These are phyloP conservation scores for Bipolaris zeicola DNA, from an alignment of 2,329 filamentous ascomycete genomes.

Conservation along the genomic window DNA sequence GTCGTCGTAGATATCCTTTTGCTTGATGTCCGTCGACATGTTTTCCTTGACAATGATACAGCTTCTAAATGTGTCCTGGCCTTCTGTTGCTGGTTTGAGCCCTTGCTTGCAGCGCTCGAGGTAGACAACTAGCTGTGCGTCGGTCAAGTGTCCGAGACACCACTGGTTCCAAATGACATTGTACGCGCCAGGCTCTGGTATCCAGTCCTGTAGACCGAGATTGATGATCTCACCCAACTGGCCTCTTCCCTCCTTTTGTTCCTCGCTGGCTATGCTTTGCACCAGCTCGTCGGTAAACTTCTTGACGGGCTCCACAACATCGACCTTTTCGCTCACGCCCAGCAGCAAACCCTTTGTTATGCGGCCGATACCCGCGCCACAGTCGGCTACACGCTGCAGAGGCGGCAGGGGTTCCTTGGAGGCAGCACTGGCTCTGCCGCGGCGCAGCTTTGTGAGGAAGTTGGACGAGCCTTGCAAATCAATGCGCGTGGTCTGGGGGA, in stretches of 20 bases:
- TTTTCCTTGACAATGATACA: constrained; percentile 84
- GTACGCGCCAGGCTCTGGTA: constrained; percentile 59
- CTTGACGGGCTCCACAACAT: constrained; percentile 82
- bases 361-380: constrained; percentile 76
- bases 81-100: constrained; percentile 46
- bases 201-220: constrained; percentile 76
- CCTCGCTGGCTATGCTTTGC: constrained; percentile 27
- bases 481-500: constrained; percentile 68
- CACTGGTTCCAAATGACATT: constrained; percentile 90
- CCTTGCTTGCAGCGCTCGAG: constrained; percentile 64
- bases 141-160: constrained; percentile 83
- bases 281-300: constrained; percentile 74
- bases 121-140: constrained; percentile 72
- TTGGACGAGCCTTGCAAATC: constrained; percentile 73
- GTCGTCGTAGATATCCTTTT: constrained; percentile 73
- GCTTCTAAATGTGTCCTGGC: constrained; percentile 48
- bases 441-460: constrained; percentile 69
- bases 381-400: constrained; percentile 59
- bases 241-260: constrained; percentile 40
- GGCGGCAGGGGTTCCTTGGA: constrained; percentile 32
- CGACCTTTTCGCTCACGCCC: constrained; percentile 71
- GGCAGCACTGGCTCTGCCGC: constrained; percentile 31
- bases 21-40: constrained; percentile 58
- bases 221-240: constrained; percentile 70
- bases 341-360: constrained; percentile 80